Evolutionary conservation across 139 green algal genomes (phyloP).

Genomic region (Coelastrella sp.): DNA sequence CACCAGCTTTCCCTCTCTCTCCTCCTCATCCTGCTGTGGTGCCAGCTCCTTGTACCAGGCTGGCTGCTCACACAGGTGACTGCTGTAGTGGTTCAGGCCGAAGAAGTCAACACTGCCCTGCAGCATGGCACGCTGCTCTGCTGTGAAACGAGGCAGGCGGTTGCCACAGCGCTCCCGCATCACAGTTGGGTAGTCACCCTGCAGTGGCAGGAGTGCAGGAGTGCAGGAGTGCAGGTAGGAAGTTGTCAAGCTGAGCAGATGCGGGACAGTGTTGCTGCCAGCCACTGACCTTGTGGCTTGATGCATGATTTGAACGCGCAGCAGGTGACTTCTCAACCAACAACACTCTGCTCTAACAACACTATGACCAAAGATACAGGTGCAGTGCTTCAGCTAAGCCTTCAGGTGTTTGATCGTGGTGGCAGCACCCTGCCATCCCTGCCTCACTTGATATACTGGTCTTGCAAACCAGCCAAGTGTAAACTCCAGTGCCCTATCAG

Average conservation of each 20-base stretch:
- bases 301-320: too few species aligned
- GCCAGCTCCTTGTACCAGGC: slow-evolving; percentile 51
- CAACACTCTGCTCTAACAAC: too few species aligned
- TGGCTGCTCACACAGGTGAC: slow-evolving; percentile 50
- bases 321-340: too few species aligned
- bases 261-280: too few species aligned
- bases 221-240: too few species aligned
- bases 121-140: slow-evolving; percentile 44
- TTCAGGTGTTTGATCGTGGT: neutral
- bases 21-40: slow-evolving; percentile 24
- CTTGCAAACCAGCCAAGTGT: slow-evolving; percentile 61
- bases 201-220: neutral
- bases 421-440: neutral
- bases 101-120: slow-evolving; percentile 57
- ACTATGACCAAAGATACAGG: too few species aligned
- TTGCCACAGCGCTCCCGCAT: slow-evolving; percentile 56
- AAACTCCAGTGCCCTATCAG: slow-evolving; percentile 58
- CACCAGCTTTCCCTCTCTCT: slow-evolving; percentile 41
- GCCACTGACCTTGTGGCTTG: too few species aligned
- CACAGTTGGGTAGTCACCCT: slow-evolving; percentile 58
- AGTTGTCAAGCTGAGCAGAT: too few species aligned
- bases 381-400: neutral
- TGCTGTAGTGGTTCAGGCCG: slow-evolving; percentile 69
- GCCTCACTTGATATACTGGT: slow-evolving; percentile 49
- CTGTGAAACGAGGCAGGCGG: slow-evolving; percentile 60